A percentile compares a stretch with the other conserved stretches of the same genome.
Conservation (phyloP, 805 yeast species). For the Candida loeiensis region DNA sequence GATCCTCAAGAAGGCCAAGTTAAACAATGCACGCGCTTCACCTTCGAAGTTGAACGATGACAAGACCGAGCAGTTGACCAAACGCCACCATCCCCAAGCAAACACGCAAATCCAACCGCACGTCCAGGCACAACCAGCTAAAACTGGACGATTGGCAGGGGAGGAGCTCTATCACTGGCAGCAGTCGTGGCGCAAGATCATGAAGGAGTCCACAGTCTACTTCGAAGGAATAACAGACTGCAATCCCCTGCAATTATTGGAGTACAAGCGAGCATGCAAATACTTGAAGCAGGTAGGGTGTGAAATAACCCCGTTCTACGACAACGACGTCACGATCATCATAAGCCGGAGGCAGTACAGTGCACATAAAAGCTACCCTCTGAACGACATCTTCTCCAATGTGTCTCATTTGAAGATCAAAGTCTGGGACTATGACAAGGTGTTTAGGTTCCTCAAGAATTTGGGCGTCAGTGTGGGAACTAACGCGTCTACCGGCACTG, state of each 20-base stretch:
- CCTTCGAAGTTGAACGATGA: slow-evolving; percentile 8
- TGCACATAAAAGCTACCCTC: slow-evolving; percentile 38
- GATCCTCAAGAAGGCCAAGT: slow-evolving; percentile 27
- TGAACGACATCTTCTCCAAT: slow-evolving; percentile 61
- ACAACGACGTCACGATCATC: slow-evolving; percentile 67
- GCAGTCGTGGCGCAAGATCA: slow-evolving; percentile 57
- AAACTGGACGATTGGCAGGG: slow-evolving; percentile 36
- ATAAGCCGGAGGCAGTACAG: slow-evolving; percentile 59
- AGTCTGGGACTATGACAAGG: slow-evolving; percentile 87
- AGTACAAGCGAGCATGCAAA: slow-evolving; percentile 40
- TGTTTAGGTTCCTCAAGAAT: slow-evolving; percentile 70
- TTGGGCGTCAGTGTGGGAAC: slow-evolving; percentile 34
- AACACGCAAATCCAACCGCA: neutral
- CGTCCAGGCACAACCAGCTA: slow-evolving; percentile 8
- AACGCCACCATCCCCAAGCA: neutral
- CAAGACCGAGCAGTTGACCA: neutral
- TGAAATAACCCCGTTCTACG: slow-evolving; percentile 43
- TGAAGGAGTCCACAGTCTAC: slow-evolving; percentile 57
- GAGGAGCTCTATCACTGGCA: slow-evolving; percentile 58
- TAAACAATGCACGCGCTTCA: slow-evolving; percentile 12
- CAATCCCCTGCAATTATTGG: slow-evolving; percentile 29
- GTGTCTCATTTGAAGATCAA: slow-evolving; percentile 63
- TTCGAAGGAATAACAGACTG: slow-evolving; percentile 51
- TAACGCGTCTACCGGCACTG: slow-evolving; percentile 2
- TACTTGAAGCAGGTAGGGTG: slow-evolving; percentile 50